These are phyloP conservation scores for Xylariales sp. DNA, from an alignment of 2,329 filamentous ascomycete species.

Conservation along the genomic window DNA sequence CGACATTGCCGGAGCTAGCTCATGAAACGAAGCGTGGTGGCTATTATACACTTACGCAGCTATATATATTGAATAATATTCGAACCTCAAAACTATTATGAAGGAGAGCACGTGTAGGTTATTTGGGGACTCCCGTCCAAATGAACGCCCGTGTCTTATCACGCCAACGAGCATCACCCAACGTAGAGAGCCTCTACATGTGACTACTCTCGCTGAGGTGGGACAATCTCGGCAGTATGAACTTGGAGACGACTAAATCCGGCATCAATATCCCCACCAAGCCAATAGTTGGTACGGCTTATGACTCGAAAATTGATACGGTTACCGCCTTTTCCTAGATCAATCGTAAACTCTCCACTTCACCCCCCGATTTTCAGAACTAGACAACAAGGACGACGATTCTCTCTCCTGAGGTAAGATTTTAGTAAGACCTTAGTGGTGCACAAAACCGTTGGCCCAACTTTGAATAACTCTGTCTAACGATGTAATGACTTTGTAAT, in stretches of 20 bases:
- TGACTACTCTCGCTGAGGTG: conserved; percentile 2
- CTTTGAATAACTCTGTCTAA: conserved; percentile 25
- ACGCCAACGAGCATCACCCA: background rate
- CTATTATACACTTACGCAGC: conserved; percentile 7
- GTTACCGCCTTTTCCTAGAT: background rate
- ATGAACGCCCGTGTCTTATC: background rate
- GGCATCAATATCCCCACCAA: background rate
- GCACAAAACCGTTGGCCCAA: conserved; percentile 8
- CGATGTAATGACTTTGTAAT: conserved; percentile 22
- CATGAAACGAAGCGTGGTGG: conserved; percentile 2
- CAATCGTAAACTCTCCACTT: background rate
- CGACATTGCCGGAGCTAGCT: background rate
- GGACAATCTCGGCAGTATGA: conserved; percentile 8
- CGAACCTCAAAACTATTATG: background rate
- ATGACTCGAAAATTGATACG: background rate
- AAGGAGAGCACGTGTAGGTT: background rate
- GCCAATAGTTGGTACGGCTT: background rate
- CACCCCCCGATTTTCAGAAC: background rate
- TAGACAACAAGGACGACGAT: background rate
- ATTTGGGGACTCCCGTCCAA: background rate
- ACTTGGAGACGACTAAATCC: background rate
- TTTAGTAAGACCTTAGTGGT: conserved; percentile 2
- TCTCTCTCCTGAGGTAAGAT: background rate
- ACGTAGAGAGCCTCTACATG: background rate
- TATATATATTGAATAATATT: conserved; percentile 13